Conservation (phyloP, 495 filamentous ascomycete genomes). For the Copromyces sp. region DNA sequence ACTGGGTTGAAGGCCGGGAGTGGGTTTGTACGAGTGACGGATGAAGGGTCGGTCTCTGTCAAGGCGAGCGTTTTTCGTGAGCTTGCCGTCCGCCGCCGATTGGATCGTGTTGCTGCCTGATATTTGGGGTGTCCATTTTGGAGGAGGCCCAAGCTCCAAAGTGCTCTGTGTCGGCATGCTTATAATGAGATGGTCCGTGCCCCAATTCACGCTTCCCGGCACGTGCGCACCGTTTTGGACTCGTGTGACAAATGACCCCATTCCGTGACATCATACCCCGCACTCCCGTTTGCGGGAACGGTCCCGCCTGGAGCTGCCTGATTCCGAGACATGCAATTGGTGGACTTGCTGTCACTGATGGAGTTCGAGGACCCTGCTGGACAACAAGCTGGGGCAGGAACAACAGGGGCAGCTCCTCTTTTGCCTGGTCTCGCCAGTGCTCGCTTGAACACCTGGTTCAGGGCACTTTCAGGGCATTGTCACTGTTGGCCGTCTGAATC, state of each 20-base stretch:
- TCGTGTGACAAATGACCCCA: neutral
- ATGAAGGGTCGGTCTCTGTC: slow-evolving; percentile 9
- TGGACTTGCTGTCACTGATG: neutral
- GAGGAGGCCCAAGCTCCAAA: neutral
- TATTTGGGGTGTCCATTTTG: slow-evolving; percentile 4
- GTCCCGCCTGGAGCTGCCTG: neutral
- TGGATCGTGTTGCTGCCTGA: slow-evolving; percentile 2
- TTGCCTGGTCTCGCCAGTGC: neutral
- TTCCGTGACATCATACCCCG: neutral
- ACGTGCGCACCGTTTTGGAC: neutral
- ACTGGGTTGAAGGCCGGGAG: slow-evolving; percentile 10
- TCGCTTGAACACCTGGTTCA: neutral
- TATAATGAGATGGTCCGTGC: neutral
- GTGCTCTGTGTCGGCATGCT: no score
- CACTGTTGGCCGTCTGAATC: neutral
- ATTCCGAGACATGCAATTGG: neutral
- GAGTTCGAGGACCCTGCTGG: neutral
- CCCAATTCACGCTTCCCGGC: neutral
- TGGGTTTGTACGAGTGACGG: slow-evolving; percentile 5
- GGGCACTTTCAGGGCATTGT: neutral
- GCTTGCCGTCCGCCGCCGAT: slow-evolving; percentile 7
- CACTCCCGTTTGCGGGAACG: neutral
- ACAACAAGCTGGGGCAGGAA: neutral
- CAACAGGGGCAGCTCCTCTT: neutral
- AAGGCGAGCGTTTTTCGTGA: slow-evolving; percentile 37